Evolutionary conservation across 306 rosid species (phyloP).

Genomic region (Quercus robur): DNA sequence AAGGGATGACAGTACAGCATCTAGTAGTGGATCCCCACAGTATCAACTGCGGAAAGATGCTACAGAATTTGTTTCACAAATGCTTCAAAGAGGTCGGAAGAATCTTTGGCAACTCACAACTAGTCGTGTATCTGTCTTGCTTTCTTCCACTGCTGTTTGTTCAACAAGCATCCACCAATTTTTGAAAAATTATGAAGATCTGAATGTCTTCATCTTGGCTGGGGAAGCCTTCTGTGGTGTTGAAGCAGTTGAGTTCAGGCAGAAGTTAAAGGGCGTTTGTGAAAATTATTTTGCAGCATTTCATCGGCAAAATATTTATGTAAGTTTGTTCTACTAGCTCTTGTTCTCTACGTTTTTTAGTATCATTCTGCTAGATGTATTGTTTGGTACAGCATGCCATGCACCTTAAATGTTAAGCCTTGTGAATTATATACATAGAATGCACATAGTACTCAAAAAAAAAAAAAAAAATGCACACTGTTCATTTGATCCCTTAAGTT

Average conservation of each 20-base stretch:
- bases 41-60: slow-evolving; percentile 92
- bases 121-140: slow-evolving; percentile 89
- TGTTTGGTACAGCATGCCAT: not conserved
- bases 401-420: slow-evolving; percentile 1
- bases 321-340: slow-evolving; percentile 50
- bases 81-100: slow-evolving; percentile 87
- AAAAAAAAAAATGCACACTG: not conserved
- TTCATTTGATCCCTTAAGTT: not conserved
- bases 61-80: slow-evolving; percentile 75
- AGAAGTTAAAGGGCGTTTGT: slow-evolving; percentile 87
- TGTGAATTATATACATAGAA: not conserved
- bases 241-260: slow-evolving; percentile 97
- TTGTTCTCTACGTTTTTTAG: slow-evolving; percentile 12
- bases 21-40: slow-evolving; percentile 92
- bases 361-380: slow-evolving; percentile 19
- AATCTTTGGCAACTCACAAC: slow-evolving; percentile 97
- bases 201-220: slow-evolving; percentile 77
- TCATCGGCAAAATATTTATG: slow-evolving; percentile 91
- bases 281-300: slow-evolving; percentile 87
- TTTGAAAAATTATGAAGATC: slow-evolving; percentile 94
- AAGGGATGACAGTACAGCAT: slow-evolving; percentile 50
- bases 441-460: not conserved
- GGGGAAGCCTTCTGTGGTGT: slow-evolving; percentile 98
- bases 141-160: slow-evolving; percentile 81
- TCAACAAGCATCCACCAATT: slow-evolving; percentile 93